A percentile compares a stretch with the other conserved stretches of the same genome.
These are phyloP conservation scores for Penicillium canariense DNA, from an alignment of 495 filamentous ascomycete genomes.

Conservation along the genomic window DNA sequence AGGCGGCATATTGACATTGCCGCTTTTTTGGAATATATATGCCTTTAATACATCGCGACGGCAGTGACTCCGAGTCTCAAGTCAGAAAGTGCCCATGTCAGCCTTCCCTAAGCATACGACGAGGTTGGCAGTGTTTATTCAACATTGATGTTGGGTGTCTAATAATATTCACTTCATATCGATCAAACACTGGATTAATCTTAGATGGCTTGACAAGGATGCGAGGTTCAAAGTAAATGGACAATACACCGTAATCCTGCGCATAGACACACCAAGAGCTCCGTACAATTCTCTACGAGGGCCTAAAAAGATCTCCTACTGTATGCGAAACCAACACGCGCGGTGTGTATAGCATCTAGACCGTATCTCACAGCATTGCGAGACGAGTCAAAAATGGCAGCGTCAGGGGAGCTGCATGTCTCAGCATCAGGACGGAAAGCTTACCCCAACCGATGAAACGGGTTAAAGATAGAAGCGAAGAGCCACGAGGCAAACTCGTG, in stretches of 20 bases:
- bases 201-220: background rate
- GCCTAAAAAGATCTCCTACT: background rate
- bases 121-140: background rate
- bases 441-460: background rate
- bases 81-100: no score
- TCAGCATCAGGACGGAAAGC: background rate
- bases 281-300: background rate
- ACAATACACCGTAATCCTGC: background rate
- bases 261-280: background rate
- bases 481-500: background rate
- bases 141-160: background rate
- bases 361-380: background rate
- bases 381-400: background rate
- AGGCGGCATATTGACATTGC: no score
- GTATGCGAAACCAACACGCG: background rate
- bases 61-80: no score
- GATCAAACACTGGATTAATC: background rate
- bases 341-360: background rate
- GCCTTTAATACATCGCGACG: no score
- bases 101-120: no score
- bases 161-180: background rate
- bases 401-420: background rate
- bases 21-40: no score
- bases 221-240: background rate
- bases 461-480: constrained; percentile 9